phyloP scores from a whole-genome alignment of 148 eudicot species.

The Spergularia bocconei region DNA sequence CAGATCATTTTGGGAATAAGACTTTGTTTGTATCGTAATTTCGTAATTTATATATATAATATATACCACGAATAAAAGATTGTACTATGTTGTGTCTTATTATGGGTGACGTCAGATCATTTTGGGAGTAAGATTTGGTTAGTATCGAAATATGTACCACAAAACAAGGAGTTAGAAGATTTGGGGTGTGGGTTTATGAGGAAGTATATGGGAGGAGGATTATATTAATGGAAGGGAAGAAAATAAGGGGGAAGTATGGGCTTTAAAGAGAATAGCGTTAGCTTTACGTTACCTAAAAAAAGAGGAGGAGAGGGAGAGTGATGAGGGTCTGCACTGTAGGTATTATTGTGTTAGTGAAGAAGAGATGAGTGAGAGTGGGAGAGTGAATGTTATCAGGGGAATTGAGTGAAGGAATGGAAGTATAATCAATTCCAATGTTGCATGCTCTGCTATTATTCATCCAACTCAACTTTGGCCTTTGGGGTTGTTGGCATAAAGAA shows the following conservation, averaged over 20 bases:
- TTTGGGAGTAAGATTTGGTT: not conserved
- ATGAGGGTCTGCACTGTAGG: conserved; percentile 18
- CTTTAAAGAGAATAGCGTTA: conserved; percentile 25
- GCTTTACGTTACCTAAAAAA: conserved; percentile 35
- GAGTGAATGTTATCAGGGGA: conserved; percentile 16
- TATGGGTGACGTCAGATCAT: not conserved
- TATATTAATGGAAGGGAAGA: not conserved
- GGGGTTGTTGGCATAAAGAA: not conserved
- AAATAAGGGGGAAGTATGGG: conserved; percentile 12
- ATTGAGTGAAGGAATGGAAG: conserved; percentile 24
- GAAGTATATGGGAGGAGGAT: not conserved
- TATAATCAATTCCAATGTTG: conserved; percentile 31
- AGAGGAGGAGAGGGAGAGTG: not conserved
- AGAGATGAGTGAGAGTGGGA: not conserved
- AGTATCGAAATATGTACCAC: not conserved
- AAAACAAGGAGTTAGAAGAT: not conserved
- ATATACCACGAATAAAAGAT: too few relatives aligned
- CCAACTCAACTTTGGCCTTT: conserved; percentile 9
- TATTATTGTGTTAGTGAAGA: conserved; percentile 23
- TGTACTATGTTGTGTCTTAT: too few relatives aligned
- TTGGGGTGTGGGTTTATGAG: not conserved
- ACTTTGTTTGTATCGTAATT: not conserved
- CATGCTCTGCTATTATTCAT: conserved; percentile 32
- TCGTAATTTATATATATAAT: too few relatives aligned
- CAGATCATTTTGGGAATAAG: not conserved